Evolutionary conservation across 805 yeast species (phyloP), one percentile per base, ranked within the genome.

Genomic region (Zygosaccharomyces bisporus): DNA sequence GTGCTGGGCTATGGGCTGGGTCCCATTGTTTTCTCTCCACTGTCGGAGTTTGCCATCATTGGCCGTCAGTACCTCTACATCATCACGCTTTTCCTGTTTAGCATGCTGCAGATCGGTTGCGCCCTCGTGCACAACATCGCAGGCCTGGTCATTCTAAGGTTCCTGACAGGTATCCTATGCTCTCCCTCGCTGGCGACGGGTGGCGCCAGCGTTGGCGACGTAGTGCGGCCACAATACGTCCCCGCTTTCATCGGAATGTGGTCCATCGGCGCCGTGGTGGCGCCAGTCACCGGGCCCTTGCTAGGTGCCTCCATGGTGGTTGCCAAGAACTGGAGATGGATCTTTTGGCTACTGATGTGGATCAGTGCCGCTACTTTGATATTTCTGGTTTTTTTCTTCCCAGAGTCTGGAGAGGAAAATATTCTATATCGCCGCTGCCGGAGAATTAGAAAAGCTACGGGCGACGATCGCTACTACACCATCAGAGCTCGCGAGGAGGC

Each of bases 1-100:
- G 80, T 80, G 6, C 52, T 79, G 21, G 86, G 84, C 7, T 79
- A 80, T 54, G 85, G 81, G 41, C 39, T 78, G 14, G 83, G 83
- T 1, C 83, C 83, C 2, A 66, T 80, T 67, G 49, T 78, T 2
- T 74, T 78, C 42, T 74, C 82, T 0, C 85, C 86, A 3, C 51
- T 80, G 48, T 73, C 81, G 10, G 86, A 80, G 56, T 69, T 75
- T 38, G 74, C 79, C 2, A 56, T 60, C 3, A 58, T 76, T 38
- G 85, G 85, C 10, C 69, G 84, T 49, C 75, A 75, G 43, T 64
- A 70, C 23, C 69, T 77, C 32, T 80, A 78, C 49, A 64, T 72
- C 25, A 39, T 62, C 16, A 68, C 83, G 2, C 60, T 77, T 29
- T 62, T 76, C 44, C 34, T 77, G 2, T 80, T 77, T 49, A 57